Evolutionary conservation across 2,329 filamentous ascomycete genomes (phyloP), one percentile per base, ranked within the genome.

Genomic region (Lachnellula cervina): DNA sequence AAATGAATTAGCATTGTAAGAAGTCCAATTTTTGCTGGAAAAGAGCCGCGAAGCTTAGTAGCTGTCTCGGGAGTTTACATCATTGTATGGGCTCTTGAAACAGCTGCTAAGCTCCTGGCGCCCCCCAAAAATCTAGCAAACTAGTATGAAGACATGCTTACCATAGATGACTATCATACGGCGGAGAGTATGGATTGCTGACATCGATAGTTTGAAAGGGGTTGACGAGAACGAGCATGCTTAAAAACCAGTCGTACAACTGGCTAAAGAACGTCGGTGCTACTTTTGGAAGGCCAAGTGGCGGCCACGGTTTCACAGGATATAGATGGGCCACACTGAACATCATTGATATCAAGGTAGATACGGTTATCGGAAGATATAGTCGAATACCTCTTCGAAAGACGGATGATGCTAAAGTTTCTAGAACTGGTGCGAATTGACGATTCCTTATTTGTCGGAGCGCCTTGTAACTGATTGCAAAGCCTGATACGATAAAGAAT

Each of bases 401-500:
- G 2, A 72, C 68, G 6, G 74, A 73, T 13, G 74, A 76, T 1
- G 72, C 68, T 2, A 79, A 64, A 1, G 70, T 67, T 7, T 61
- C 45, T 5, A 59, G 19, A 1, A 57, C 4, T 65, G 62, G 55
- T 68, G 69, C 59, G 69, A 71, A 19, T 64, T 65, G 64, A 16
- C 68, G 68, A 35, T 66, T 58, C 23, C 72, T 64, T 67, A 50
- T 40, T 5, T 55, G 54, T n/a, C 67, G 64, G 23, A 78, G 62
- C 0, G 74, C 69, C 54, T 73, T 73, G 59, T 71, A 68, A 7
- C 72, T 72, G 34, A 78, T 68, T 0, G 71, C 74, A 57, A 76
- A 77, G 19, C 76, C 76, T 1, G 75, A 77, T 23, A 78, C 72
- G 59, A 78, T 70, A 62, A 77, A 78, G 65, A 78, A 78, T 48